These are phyloP conservation scores for Bipolaris sorokiniana DNA, from an alignment of 2,329 filamentous ascomycete genomes.

Conservation along the genomic window DNA sequence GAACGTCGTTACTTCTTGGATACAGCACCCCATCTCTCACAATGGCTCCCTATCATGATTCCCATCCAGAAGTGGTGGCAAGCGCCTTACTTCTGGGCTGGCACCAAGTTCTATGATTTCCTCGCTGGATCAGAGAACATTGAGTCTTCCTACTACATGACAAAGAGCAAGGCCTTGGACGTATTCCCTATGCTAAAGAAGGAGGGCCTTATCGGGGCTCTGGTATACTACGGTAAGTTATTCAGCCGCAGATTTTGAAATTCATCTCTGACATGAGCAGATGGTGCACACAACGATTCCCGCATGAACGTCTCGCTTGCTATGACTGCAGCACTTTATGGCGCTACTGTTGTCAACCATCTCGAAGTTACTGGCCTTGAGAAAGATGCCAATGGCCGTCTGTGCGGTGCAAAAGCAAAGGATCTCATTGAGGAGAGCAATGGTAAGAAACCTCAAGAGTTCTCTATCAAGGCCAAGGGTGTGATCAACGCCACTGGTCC, in stretches of 20 bases:
- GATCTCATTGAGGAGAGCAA: slow-evolving; percentile 72
- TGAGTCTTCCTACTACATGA: slow-evolving; percentile 87
- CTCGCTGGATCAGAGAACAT: slow-evolving; percentile 86
- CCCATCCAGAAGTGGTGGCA: slow-evolving; percentile 85
- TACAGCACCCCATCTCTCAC: slow-evolving; percentile 80
- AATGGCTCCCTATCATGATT: slow-evolving; percentile 83
- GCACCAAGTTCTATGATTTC: slow-evolving; percentile 83
- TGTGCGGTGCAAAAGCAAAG: slow-evolving; percentile 75
- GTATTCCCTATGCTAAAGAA: slow-evolving; percentile 89
- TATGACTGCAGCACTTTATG: slow-evolving; percentile 87
- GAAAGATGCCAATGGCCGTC: slow-evolving; percentile 73
- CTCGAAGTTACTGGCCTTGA: slow-evolving; percentile 77
- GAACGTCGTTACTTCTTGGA: slow-evolving; percentile 84
- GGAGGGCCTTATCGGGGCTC: slow-evolving; percentile 76
- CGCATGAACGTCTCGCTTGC: slow-evolving; percentile 90
- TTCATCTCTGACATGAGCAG: slow-evolving; percentile 50
- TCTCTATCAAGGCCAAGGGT: slow-evolving; percentile 77
- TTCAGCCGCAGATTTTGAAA: neutral
- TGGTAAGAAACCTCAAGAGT: slow-evolving; percentile 66
- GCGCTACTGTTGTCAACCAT: slow-evolving; percentile 82
- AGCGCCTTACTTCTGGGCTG: slow-evolving; percentile 78
- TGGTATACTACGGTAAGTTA: slow-evolving; percentile 78
- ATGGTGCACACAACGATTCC: slow-evolving; percentile 90
- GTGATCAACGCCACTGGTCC: slow-evolving; percentile 89
- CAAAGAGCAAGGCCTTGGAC: slow-evolving; percentile 82